Base-by-base conservation (phyloP, 2,329 filamentous ascomycete genomes). In the Periconia digitata region DNA sequence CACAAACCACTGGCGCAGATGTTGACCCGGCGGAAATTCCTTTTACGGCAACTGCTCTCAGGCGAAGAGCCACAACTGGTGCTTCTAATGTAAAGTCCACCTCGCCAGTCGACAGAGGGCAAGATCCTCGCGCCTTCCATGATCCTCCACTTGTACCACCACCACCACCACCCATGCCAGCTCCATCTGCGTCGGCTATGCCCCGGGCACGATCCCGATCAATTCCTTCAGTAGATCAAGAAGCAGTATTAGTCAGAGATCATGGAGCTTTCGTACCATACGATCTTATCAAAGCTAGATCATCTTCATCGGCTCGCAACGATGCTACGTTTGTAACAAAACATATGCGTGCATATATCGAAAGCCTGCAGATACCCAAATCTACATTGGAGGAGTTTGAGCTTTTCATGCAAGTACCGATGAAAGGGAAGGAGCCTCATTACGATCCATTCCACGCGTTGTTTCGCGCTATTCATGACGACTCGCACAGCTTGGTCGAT, bases 371-470 rank as follows among this genome's bases (percentile, higher is more conserved):
- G 27, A 37, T 41, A 1, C 53, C 50, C 2, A 53, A 27, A 5
- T 53, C 48, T 8, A 53, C 50, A 1, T 22, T 56, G 17, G 48
- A 56, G 3, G 50, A 56, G n/a, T 51, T 53, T n/a, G 50, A 53
- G 8, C 42, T 47, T 29, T 46, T 49, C 21, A 8, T 56, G 20
- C 36, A 35, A 20, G 27, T 37, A 37, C 43, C 43, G 8, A 27
- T 10, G 1, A 56, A 56, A 39, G 50, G 48, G 10, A 50, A 55
- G 36, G 49, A 52, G 41, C 29, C 16, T 13, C 20, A 6, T 17
- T 27, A 46, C 15, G 51, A 54, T 41, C 49, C 46, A 17, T 49
- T 53, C 34, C 44, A 41, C 8, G 45, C 47, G n/a, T 47, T 57
- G 1, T 45, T 56, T 6, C 51, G 49, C 8, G 43, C 51, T 17